A percentile compares a stretch with the other conserved stretches of the same genome.
These are phyloP conservation scores for Plasmodium reichenowi DNA, from an alignment of 169 alveolate genomes.

Conservation along the genomic window DNA sequence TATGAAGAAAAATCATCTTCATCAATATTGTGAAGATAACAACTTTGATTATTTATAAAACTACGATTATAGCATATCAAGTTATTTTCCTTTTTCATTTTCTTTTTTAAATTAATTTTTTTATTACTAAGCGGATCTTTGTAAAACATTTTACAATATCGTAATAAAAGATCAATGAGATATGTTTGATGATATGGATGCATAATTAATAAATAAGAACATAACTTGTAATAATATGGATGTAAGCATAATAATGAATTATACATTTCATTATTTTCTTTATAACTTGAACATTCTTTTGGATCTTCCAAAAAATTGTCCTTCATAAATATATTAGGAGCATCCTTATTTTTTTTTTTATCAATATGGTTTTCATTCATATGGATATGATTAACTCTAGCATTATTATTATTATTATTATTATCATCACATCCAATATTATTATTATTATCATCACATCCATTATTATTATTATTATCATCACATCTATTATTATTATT, in stretches of 20 bases:
- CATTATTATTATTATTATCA: too few species aligned
- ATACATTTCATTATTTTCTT: not conserved
- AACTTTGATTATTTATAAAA: not conserved
- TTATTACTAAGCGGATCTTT: slow-evolving; percentile 28
- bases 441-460: too few species aligned
- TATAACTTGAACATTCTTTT: too few species aligned
- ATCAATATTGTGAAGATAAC: not conserved
- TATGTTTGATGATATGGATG: slow-evolving; percentile 75
- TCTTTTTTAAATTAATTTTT: not conserved
- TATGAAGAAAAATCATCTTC: not conserved
- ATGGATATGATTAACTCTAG: too few species aligned
- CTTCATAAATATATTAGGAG: too few species aligned
- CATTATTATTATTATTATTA: too few species aligned
- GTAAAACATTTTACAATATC: slow-evolving; percentile 42
- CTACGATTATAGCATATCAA: not conserved
- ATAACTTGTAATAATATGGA: slow-evolving; percentile 72
- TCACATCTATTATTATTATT: too few species aligned
- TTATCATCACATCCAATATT: too few species aligned
- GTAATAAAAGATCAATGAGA: slow-evolving; percentile 15
- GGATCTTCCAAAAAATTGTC: too few species aligned
- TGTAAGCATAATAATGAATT: slow-evolving; percentile 79
- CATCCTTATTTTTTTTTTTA: too few species aligned
- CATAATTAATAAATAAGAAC: slow-evolving; percentile 40
- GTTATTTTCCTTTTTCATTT: not conserved
- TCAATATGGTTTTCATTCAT: too few species aligned